A percentile compares a stretch with the other conserved stretches of the same genome.
Conservation (phyloP, 352 stramenopile species). For the Globisporangium uncinulatum region DNA sequence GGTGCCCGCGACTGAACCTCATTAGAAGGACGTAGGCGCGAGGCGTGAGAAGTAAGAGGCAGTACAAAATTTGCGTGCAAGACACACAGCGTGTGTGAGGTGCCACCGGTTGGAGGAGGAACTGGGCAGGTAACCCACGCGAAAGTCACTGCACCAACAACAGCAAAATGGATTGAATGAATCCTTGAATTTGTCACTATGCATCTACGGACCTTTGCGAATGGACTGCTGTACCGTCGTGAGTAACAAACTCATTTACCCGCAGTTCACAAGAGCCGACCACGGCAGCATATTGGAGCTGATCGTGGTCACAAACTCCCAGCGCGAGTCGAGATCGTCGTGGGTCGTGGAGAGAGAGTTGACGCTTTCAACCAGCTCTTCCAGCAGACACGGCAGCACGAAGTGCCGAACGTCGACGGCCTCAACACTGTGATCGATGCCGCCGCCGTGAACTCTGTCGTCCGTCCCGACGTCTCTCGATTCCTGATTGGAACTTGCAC, state of each 20-base stretch:
- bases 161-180: no score
- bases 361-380: neutral
- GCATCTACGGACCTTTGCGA: no score
- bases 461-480: neutral
- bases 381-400: slow-evolving; percentile 5
- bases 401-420: neutral
- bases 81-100: no score
- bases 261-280: slow-evolving; percentile 9
- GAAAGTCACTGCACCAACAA: no score
- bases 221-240: no score
- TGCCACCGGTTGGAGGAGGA: no score
- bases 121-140: no score
- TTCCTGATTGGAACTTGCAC: neutral
- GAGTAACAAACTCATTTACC: slow-evolving; percentile 3
- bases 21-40: no score
- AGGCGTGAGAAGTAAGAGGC: no score
- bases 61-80: no score
- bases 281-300: slow-evolving; percentile 11
- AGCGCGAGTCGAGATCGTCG: neutral
- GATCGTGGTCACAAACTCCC: neutral
- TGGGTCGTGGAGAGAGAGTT: slow-evolving; percentile 2
- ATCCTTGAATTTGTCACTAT: no score
- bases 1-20: no score
- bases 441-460: neutral
- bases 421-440: neutral